These are phyloP conservation scores for Pezicula radicicola DNA, from an alignment of 2,329 filamentous ascomycete genomes.

Conservation along the genomic window DNA sequence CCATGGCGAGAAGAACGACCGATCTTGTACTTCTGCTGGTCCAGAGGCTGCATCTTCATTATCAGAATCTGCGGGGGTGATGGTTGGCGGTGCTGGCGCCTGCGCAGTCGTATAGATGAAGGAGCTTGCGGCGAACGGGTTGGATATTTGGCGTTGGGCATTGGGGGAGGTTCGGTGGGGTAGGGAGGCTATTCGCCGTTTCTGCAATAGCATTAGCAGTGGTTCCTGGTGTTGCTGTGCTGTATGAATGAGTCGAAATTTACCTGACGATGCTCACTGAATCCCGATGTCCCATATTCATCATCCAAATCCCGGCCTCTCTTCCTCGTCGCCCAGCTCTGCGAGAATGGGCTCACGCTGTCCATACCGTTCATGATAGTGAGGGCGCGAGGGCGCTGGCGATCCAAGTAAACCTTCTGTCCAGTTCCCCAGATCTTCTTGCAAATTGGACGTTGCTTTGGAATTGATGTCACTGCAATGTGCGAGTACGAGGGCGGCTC, in stretches of 20 bases:
- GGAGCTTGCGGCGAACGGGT: constrained; percentile 10
- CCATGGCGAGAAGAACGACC: constrained; percentile 22
- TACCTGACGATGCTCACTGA: constrained; percentile 28
- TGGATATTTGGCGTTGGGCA: constrained; percentile 12
- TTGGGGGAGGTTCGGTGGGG: constrained; percentile 24
- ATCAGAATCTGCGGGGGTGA: constrained; percentile 27
- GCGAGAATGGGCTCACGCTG: constrained; percentile 16
- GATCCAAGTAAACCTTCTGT: too few species aligned
- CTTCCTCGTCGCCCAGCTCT: constrained; percentile 20
- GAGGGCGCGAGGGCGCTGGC: too few species aligned
- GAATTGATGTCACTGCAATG: too few species aligned
- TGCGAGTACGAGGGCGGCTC: too few species aligned
- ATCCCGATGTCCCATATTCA: constrained; percentile 19
- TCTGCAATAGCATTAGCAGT: constrained; percentile 17
- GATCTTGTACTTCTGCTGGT: constrained; percentile 15
- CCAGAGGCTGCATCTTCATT: constrained; percentile 21
- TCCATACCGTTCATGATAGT: neutral
- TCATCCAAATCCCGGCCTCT: constrained; percentile 25
- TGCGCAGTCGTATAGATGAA: constrained; percentile 14
- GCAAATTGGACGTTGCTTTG: too few species aligned
- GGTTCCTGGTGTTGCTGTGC: neutral
- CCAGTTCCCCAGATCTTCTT: too few species aligned
- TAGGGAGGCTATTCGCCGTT: constrained; percentile 26
- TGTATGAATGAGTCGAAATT: constrained; percentile 3
- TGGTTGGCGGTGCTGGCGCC: constrained; percentile 22